Evolutionary conservation across 495 filamentous ascomycete genomes (phyloP).

Genomic region (Rostrohypoxylon terebratum): DNA sequence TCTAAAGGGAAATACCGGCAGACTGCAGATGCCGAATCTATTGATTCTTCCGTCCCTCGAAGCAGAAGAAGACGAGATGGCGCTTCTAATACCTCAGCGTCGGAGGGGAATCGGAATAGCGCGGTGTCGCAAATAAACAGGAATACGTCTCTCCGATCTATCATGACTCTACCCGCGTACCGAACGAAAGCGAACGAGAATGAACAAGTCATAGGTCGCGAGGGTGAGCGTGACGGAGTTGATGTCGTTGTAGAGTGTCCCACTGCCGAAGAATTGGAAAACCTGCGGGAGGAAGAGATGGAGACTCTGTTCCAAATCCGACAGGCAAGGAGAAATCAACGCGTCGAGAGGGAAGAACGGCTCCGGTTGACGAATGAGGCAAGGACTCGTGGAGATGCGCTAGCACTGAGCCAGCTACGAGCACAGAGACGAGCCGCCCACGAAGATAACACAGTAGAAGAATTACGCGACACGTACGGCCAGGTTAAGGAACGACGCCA

Average conservation of each 20-base stretch:
- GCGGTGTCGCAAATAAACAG: slow-evolving; percentile 69
- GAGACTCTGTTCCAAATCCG: slow-evolving; percentile 91
- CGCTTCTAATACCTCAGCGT: slow-evolving; percentile 19
- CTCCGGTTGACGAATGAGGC: slow-evolving; percentile 74
- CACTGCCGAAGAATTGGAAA: slow-evolving; percentile 73
- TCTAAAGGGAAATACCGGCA: slow-evolving; percentile 38
- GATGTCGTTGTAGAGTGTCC: slow-evolving; percentile 85
- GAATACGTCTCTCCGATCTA: slow-evolving; percentile 85
- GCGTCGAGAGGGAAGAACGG: slow-evolving; percentile 80
- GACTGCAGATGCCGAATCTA: slow-evolving; percentile 37
- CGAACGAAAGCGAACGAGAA: slow-evolving; percentile 71
- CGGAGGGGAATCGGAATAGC: slow-evolving; percentile 42
- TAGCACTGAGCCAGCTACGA: slow-evolving; percentile 71
- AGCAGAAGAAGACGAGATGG: slow-evolving; percentile 28
- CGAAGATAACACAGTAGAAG: slow-evolving; percentile 54
- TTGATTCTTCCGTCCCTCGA: slow-evolving; percentile 29
- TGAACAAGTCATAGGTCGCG: slow-evolving; percentile 88
- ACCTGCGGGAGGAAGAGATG: slow-evolving; percentile 90
- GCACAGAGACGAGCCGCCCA: slow-evolving; percentile 54
- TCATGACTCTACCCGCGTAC: slow-evolving; percentile 93
- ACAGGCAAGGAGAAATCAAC: slow-evolving; percentile 77
- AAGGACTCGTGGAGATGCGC: slow-evolving; percentile 72
- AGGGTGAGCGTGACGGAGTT: slow-evolving; percentile 91
- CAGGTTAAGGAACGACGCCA: slow-evolving; percentile 72
- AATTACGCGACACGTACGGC: slow-evolving; percentile 74